Percentiles rank a stretch among this genome's conserved stretches.
These are phyloP conservation scores for Thermochaetoides thermophila DNA, from an alignment of 495 filamentous ascomycete species.

Conservation along the genomic window DNA sequence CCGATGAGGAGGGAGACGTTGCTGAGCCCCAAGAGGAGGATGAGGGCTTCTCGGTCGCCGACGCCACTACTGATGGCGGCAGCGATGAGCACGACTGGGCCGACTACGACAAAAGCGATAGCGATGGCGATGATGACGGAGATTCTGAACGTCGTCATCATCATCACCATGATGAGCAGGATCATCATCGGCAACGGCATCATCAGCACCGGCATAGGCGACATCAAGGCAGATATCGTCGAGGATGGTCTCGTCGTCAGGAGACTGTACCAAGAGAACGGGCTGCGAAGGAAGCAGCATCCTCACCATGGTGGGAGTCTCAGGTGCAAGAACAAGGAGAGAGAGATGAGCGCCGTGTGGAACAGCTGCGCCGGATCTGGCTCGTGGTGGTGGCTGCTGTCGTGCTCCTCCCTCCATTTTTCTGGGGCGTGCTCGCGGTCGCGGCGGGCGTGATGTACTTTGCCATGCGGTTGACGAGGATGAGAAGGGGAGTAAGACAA, in stretches of 20 bases:
- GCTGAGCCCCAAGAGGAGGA: constrained; percentile 4
- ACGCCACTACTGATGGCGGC: not conserved
- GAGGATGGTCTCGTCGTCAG: no score
- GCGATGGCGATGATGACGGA: constrained; percentile 1
- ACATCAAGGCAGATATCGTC: constrained; percentile 15
- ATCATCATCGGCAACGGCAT: constrained; percentile 6
- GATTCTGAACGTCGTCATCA: no score
- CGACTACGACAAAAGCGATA: constrained; percentile 7
- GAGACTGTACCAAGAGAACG: no score
- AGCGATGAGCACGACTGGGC: not conserved
- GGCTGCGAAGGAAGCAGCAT: no score
- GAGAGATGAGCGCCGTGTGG: constrained; percentile 16
- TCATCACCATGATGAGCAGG: constrained; percentile 5
- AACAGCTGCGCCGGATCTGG: constrained; percentile 17
- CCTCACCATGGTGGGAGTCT: constrained; percentile 16
- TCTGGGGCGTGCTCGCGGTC: constrained; percentile 14
- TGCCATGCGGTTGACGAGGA: constrained; percentile 10
- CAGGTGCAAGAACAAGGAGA: constrained; percentile 10
- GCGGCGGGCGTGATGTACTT: constrained; percentile 15
- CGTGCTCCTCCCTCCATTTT: constrained; percentile 22
- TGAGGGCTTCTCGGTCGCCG: no score
- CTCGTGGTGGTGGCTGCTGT: constrained; percentile 17
- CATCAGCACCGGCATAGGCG: not conserved
- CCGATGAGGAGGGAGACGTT: constrained; percentile 19
- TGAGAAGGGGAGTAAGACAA: constrained; percentile 2